Conservation (phyloP, 176 grass and related monocot species). For the Musa itinerans region DNA sequence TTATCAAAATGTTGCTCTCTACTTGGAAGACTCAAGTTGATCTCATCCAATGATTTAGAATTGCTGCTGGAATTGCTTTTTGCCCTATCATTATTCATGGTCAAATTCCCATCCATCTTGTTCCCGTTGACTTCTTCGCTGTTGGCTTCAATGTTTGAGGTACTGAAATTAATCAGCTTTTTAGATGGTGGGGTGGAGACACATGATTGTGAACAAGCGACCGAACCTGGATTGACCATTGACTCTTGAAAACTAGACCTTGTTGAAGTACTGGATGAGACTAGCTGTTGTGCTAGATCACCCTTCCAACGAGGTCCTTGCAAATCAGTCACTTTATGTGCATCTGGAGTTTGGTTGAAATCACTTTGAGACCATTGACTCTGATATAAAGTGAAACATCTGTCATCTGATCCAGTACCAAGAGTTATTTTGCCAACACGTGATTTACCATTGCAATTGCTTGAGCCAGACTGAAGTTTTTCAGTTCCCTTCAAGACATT, state of each 20-base stretch:
- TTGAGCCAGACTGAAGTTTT: not conserved
- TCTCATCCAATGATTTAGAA: slow-evolving; percentile 5
- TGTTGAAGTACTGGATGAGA: not conserved
- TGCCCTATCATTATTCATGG: not conserved
- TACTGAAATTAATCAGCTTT: not conserved
- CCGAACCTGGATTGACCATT: not conserved
- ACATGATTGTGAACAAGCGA: not conserved
- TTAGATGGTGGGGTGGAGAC: not conserved
- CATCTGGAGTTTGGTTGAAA: not conserved
- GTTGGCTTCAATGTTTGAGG: not conserved
- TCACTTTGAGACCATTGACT: not conserved
- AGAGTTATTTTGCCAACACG: not conserved
- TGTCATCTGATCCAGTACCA: slow-evolving; percentile 23
- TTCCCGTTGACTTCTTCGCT: not conserved
- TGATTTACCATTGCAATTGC: not conserved
- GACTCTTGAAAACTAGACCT: not conserved
- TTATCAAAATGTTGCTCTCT: not conserved
- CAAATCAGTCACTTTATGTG: not conserved
- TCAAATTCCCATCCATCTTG: not conserved
- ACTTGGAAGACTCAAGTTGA: slow-evolving; percentile 13
- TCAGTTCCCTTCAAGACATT: not conserved
- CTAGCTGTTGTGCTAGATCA: not conserved
- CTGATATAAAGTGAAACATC: slow-evolving; percentile 1
- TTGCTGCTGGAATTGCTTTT: slow-evolving; percentile 11
- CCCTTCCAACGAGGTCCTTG: not conserved